A percentile compares a stretch with the other conserved stretches of the same genome.
Evolutionary conservation across 257 asterid species (phyloP).

Genomic region (Nicotiana paniculata): DNA sequence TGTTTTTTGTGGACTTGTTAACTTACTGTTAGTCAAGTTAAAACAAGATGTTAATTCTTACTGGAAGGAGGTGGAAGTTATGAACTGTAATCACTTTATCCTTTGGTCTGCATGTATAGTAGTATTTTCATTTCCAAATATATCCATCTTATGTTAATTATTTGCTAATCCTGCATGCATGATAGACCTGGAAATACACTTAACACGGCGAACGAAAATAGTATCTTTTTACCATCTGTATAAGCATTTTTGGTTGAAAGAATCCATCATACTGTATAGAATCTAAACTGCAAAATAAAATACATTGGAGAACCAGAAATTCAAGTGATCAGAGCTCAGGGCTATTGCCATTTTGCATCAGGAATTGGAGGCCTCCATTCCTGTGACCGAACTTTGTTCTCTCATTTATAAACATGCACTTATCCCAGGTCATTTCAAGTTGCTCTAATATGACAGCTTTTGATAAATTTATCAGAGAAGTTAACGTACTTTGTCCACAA

Average conservation of each 20-base stretch:
- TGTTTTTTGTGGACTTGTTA: too few species aligned
- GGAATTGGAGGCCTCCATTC: conserved; percentile 18
- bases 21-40: too few species aligned
- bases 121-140: not conserved
- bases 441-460: conserved; percentile 71
- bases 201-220: not conserved
- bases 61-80: too few species aligned
- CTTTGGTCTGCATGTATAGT: not conserved
- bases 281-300: conserved; percentile 7
- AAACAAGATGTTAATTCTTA: too few species aligned
- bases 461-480: conserved; percentile 73
- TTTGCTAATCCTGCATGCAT: not conserved
- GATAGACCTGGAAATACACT: not conserved
- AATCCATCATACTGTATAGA: conserved; percentile 1
- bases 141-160: not conserved
- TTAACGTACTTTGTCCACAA: conserved; percentile 76
- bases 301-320: conserved; percentile 19
- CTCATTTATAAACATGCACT: conserved; percentile 25
- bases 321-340: conserved; percentile 26
- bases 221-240: not conserved
- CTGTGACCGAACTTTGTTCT: conserved; percentile 18
- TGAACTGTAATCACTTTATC: too few species aligned
- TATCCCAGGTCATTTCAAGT: conserved; percentile 30
- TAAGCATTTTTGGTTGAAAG: not conserved
- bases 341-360: conserved; percentile 24